Base-by-base conservation (phyloP, 1,284 basidiomycete species). In the Tremellales sp. region DNA sequence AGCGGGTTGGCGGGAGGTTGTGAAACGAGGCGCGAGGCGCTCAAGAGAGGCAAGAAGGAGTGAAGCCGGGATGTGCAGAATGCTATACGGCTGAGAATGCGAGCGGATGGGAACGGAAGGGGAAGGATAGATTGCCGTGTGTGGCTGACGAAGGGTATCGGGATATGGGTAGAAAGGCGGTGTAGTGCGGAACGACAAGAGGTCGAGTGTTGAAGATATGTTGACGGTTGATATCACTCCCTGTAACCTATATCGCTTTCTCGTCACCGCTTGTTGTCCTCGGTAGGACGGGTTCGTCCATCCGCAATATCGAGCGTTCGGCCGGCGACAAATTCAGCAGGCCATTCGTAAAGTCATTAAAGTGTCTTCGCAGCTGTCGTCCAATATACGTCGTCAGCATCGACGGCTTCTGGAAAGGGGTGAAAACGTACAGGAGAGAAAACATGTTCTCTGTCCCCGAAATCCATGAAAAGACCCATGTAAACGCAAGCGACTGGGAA, bases 391-490 rank as follows among this genome's bases (percentile, higher is more conserved):
- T 36, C 22, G 18, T 10, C 9, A 26, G 16, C 19, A n/a, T 14
- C n/a, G 9, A 47, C 14, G 40, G 24, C n/a, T 18, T 27, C 7
- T 34, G 32, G 5, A 14, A 10, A 5, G 33, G 18, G 26, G 22
- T 35, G 32, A 12, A 3, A 14, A 54, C 69, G 57, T 48, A 72
- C 70, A n/a, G 67, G 67, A 44, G 61, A 63, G 44, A 72, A 72
- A 32, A 72, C 70, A 41, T 72, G 70, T 48, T 72, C 70, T 39
- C 53, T 53, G 9, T 55, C 40, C 5, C 70, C 70, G 47, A 66
- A 72, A 50, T 72, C 66, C 32, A 64, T 67, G 44, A 59, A 69
- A 4, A 70, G 50, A 19, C 64, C 52, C 67, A 70, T 68, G 47
- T 70, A 72, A 5, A 54, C 54, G 28, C 57, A 56, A 7, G 63